Evolutionary conservation across 331 rosid genomes (phyloP), one percentile per base, ranked within the genome.

Genomic region (Quercus lobata): DNA sequence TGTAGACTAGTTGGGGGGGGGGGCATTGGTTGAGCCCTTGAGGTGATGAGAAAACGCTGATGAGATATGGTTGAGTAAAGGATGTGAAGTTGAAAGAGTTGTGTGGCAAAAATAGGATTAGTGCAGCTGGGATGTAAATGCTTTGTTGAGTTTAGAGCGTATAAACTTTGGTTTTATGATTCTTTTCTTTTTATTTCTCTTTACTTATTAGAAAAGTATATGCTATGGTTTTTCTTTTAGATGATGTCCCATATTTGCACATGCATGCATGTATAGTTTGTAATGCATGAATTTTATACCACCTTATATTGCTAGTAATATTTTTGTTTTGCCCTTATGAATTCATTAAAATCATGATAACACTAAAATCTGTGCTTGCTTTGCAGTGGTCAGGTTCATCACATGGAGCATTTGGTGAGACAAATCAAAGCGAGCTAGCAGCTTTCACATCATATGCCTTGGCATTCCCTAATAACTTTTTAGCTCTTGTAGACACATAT

Each of bases 401-500:
- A 29, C 74, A 85, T 71, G 91, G 91, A 34, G n/a, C 27, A 79
- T 88, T 90, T 81, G 88, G 93, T 9, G 98, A 94, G 86, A 94
- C 98, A 82, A 94, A 94, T 89, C 92, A 89, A 86, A 94, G 97
- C 58, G 98, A 94, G 85, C 78, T 95, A 60, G 94, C 99, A 75
- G 99, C 99, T 24, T 90, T 93, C 89, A 80, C 86, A 25, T 95
- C 99, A n/a, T 95, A 95, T 79, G 99, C 99, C 11, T 82, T 90
- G 89, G 99, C 99, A 79, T 93, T 93, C 81, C 99, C 98, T 82
- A 74, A 78, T 74, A 86, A 76, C 87, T 95, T 95, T 83, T 90
- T 95, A 65, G 97, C 97, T 75, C 97, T 95, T 74, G 98, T 95
- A 60, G 98, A 95, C 91, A 93, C 99, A 57, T 93, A 95, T 75